Evolutionary conservation across 2,329 filamentous ascomycete species (phyloP).

Genomic region (Colletotrichum eleusines): DNA sequence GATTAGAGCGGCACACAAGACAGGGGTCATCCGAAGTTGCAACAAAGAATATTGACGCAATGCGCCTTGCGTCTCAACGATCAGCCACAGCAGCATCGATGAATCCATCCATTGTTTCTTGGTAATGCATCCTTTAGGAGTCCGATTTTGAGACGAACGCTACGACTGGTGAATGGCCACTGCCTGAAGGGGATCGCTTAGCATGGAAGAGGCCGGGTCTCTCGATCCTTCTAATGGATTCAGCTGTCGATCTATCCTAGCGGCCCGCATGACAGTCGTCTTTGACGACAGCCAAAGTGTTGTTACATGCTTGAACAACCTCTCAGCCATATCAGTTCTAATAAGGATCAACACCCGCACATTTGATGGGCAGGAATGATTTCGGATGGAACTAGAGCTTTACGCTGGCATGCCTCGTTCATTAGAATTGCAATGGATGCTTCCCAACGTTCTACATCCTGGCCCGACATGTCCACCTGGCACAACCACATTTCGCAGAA

Average conservation of each 20-base stretch:
- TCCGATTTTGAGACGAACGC: background rate
- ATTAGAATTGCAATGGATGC: conserved; percentile 7
- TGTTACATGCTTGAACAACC: background rate
- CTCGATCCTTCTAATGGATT: conserved; percentile 14
- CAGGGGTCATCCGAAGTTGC: conserved; percentile 19
- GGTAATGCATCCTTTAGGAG: background rate
- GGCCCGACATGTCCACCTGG: conserved; percentile 3
- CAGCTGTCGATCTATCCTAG: conserved; percentile 6
- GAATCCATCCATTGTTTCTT: background rate
- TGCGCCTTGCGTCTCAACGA: conserved; percentile 9
- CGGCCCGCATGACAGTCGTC: background rate
- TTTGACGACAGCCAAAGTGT: background rate
- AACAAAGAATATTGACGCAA: background rate
- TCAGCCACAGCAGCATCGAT: background rate
- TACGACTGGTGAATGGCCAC: background rate
- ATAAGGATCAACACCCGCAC: background rate
- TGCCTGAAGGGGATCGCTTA: background rate
- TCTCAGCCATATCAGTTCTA: conserved; percentile 8
- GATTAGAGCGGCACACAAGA: background rate
- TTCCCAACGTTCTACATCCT: conserved; percentile 1
- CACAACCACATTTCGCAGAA: background rate
- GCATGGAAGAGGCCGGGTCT: background rate
- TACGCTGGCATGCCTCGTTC: background rate
- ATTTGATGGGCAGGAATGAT: background rate
- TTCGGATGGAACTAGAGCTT: background rate